Evolutionary conservation across 208 protist species (phyloP), one percentile per base, ranked within the genome.

Genomic region (Crithidia expoeki): DNA sequence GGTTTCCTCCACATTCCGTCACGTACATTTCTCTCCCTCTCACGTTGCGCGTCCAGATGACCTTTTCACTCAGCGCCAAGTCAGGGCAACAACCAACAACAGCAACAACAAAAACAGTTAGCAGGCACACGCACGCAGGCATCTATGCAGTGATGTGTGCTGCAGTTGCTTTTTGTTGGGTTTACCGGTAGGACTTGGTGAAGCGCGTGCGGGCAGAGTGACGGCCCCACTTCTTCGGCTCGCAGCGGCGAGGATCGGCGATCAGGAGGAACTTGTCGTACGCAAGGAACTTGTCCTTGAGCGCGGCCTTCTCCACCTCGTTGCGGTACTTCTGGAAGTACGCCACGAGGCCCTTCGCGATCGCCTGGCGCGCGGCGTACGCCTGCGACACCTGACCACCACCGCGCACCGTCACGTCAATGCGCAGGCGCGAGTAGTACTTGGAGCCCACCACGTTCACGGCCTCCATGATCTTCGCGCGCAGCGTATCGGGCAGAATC

Each of bases 161-260:
- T n/a, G n/a, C n/a, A n/a, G n/a, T n/a, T n/a, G n/a, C n/a, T n/a
- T n/a, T n/a, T n/a, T n/a, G n/a, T n/a, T n/a, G n/a, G n/a, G n/a
- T n/a, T n/a, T n/a, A n/a, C n/a, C n/a, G 94, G 95, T 99, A 99
- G 50, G 98, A 99, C 93, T 99, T 99, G 85, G 99, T 99, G 93
- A 97, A 98, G 83, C 98, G 90, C 23, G 98, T 97, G 77, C 99
- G 96, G 79, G 99, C 99, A 96, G 98, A 98, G 76, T 95, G 97
- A 89, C 99, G 98, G 77, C 99, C 99, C 88, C 99, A 99, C 89
- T 99, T 99, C 98, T 99, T 99, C 68, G 99, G 95, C 92, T 99
- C 99, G 88, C 95, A 98, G 82, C 98, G 95, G 86, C 99, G 96
- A 71, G 99, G 98, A 83, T 99, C 99, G 64, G 99, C 98, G 81